Evolutionary conservation across 768 basidiomycete genomes (phyloP).

Genomic region (Gautieria morchelliformis): DNA sequence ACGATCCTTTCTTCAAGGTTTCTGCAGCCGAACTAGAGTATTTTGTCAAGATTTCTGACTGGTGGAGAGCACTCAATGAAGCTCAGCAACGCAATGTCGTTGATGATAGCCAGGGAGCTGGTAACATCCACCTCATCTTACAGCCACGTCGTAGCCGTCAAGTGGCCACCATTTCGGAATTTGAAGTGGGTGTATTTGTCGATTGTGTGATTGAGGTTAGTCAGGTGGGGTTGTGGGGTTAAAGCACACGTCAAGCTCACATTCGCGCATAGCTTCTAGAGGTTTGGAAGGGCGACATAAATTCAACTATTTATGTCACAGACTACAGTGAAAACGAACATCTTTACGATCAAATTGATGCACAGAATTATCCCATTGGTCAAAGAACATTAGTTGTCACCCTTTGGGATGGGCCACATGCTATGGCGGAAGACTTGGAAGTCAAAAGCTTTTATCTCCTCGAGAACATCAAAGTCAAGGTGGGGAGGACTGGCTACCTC

Average conservation of each 20-base stretch:
- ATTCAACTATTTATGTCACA: slow-evolving; percentile 43
- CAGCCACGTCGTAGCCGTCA: neutral
- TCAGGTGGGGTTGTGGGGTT: neutral
- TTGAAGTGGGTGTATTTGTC: neutral
- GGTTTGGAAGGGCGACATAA: neutral
- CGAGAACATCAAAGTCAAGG: slow-evolving; percentile 39
- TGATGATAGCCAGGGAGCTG: neutral
- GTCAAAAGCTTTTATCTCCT: slow-evolving; percentile 38
- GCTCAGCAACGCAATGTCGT: neutral
- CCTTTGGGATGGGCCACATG: slow-evolving; percentile 39
- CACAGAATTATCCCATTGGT: slow-evolving; percentile 31
- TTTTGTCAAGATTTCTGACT: slow-evolving; percentile 5
- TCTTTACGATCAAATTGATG: slow-evolving; percentile 23
- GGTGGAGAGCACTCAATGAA: slow-evolving; percentile 7
- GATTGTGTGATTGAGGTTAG: slow-evolving; percentile 10
- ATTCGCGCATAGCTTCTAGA: neutral
- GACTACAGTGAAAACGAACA: slow-evolving; percentile 51
- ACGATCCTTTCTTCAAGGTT: slow-evolving; percentile 1
- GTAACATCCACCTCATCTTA: neutral
- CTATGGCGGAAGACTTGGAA: slow-evolving; percentile 27
- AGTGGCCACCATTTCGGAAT: neutral
- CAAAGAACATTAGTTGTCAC: slow-evolving; percentile 42
- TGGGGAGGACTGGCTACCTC: slow-evolving; percentile 4
- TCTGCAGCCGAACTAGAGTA: slow-evolving; percentile 3
- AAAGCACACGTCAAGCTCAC: neutral